Percentiles rank a stretch among this genome's conserved stretches.
phyloP scores from a whole-genome alignment of 805 yeast genomes.

The Yarrowia yakushimensis region DNA sequence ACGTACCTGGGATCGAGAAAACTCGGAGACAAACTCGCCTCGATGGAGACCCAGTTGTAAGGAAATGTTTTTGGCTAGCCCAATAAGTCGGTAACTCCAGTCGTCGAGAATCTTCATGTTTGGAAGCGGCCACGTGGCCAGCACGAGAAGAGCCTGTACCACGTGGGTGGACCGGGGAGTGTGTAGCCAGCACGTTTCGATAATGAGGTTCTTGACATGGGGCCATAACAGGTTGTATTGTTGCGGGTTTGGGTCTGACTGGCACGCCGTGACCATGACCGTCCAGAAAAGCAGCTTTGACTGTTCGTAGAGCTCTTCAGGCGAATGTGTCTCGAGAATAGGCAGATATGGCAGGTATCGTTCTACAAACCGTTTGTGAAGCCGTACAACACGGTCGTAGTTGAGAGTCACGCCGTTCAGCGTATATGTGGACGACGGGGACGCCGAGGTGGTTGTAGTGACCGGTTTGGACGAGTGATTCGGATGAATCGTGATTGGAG shows the following conservation, averaged over 20 bases:
- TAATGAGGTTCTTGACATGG: slow-evolving; percentile 78
- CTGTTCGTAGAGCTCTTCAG: slow-evolving; percentile 74
- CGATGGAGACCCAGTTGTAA: slow-evolving; percentile 86
- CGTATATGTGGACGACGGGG: slow-evolving; percentile 52
- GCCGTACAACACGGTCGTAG: slow-evolving; percentile 60
- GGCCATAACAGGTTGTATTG: slow-evolving; percentile 72
- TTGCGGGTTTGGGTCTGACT: slow-evolving; percentile 83
- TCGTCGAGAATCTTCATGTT: slow-evolving; percentile 90
- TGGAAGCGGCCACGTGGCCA: slow-evolving; percentile 89
- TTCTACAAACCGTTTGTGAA: slow-evolving; percentile 65
- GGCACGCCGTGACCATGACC: slow-evolving; percentile 78
- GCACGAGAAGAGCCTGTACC: slow-evolving; percentile 80
- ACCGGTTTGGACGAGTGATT: slow-evolving; percentile 3
- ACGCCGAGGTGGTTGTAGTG: not conserved
- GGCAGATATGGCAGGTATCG: slow-evolving; percentile 76
- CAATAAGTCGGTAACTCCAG: slow-evolving; percentile 83
- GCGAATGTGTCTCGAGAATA: slow-evolving; percentile 64
- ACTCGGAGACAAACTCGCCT: slow-evolving; percentile 87
- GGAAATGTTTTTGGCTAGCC: slow-evolving; percentile 78
- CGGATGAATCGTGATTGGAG: not conserved
- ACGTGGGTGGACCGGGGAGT: slow-evolving; percentile 94
- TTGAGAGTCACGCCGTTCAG: slow-evolving; percentile 74
- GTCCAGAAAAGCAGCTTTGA: slow-evolving; percentile 89
- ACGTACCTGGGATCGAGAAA: slow-evolving; percentile 82
- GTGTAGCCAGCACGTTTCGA: slow-evolving; percentile 87